Conservation (phyloP, 2,329 filamentous ascomycete genomes). For the Penicillium sp. region DNA sequence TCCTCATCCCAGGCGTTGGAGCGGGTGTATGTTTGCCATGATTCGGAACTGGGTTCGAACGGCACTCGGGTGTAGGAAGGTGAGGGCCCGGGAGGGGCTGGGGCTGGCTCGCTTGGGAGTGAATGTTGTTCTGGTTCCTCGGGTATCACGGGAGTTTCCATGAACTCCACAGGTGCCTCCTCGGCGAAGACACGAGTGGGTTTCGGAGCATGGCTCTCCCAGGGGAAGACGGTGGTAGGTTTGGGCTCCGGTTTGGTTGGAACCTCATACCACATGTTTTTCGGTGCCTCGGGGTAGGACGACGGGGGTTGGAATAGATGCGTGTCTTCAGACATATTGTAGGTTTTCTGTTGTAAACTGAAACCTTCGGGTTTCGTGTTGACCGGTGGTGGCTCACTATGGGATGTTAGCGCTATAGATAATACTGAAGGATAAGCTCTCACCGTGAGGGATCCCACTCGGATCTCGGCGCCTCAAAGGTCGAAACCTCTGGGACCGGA, state of each 20-base stretch:
- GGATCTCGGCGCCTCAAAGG: constrained; percentile 58
- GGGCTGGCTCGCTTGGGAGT: neutral
- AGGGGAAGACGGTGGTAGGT: constrained; percentile 78
- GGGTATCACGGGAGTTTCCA: neutral
- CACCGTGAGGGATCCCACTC: constrained; percentile 65
- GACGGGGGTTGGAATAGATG: constrained; percentile 73
- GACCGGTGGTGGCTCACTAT: constrained; percentile 60
- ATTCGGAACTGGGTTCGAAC: constrained; percentile 43
- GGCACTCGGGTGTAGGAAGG: constrained; percentile 8
- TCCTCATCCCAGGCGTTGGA: constrained; percentile 93
- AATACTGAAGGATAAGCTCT: constrained; percentile 25
- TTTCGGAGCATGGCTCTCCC: constrained; percentile 70
- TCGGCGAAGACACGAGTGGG: constrained; percentile 53
- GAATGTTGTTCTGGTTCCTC: neutral
- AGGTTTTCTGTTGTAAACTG: constrained; percentile 75
- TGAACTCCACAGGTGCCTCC: neutral
- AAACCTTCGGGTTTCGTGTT: constrained; percentile 79
- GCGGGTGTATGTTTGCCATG: constrained; percentile 72
- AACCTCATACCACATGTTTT: constrained; percentile 84
- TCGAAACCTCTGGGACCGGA: constrained; percentile 36
- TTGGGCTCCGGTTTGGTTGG: constrained; percentile 61
- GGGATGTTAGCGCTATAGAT: constrained; percentile 21
- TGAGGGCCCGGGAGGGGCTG: neutral
- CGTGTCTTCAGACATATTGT: constrained; percentile 77
- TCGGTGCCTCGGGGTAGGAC: constrained; percentile 78